phyloP scores from a whole-genome alignment of 352 stramenopile genomes.

The Phytophthora sp. region DNA sequence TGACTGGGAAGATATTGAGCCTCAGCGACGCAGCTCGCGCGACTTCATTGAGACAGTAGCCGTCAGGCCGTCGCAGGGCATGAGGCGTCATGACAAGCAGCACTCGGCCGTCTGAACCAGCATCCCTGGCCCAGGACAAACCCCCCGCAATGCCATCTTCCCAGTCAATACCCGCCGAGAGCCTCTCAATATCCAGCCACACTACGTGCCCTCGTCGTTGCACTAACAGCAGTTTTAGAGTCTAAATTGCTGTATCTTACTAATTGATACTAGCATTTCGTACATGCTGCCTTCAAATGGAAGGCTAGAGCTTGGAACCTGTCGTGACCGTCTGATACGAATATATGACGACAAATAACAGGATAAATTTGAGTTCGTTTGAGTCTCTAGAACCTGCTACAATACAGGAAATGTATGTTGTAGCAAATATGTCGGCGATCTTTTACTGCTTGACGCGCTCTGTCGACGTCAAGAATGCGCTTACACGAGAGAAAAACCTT shows the following conservation, averaged over 20 bases:
- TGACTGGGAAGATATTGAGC: conserved; percentile 74
- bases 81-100: conserved; percentile 84
- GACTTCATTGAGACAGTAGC: conserved; percentile 85
- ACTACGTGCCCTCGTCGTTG: conserved; percentile 66
- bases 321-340: conserved; percentile 66
- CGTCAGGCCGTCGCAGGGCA: conserved; percentile 69
- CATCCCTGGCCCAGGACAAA: conserved; percentile 73
- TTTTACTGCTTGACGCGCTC: conserved; percentile 5
- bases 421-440: not conserved
- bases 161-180: conserved; percentile 77
- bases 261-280: conserved; percentile 9
- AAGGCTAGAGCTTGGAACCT: conserved; percentile 76
- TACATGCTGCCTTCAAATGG: conserved; percentile 69
- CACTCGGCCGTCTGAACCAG: conserved; percentile 70
- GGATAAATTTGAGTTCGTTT: not conserved
- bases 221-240: conserved; percentile 43
- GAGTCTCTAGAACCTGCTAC: not conserved
- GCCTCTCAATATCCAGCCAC: conserved; percentile 76
- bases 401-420: too few species aligned
- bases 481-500: conserved; percentile 83
- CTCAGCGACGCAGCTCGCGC: conserved; percentile 61
- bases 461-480: not conserved
- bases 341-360: too few species aligned
- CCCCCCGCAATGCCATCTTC: conserved; percentile 72
- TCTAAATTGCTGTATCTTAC: not conserved